Base-by-base conservation (phyloP, 768 basidiomycete genomes). In the Rhizopogon roseolus region DNA sequence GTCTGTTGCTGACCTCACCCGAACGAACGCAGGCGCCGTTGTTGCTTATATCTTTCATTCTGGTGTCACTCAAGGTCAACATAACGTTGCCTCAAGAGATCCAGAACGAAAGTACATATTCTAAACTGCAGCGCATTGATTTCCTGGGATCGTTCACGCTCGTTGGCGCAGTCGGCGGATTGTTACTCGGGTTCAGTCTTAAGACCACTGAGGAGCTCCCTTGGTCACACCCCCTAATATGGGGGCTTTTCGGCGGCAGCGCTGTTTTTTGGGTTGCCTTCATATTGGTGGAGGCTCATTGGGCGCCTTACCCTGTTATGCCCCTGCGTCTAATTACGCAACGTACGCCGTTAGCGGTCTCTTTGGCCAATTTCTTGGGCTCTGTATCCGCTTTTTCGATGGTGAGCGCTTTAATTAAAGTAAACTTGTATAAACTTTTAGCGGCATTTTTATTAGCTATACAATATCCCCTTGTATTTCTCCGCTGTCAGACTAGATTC, bases 381-480 rank as follows among this genome's bases (percentile, higher is more conserved):
- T 90, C 88, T 60, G 81, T 90, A 71, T 77, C 85, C 19, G 84
- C 88, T 37, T 94, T 90, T 66, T 91, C 90, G 1, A 86, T 84
- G 82, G 89, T 84, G 67, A 64, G 73, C 59, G 40, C n/a, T n/a
- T n/a, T n/a, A n/a, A n/a, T n/a, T n/a, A n/a, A n/a, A n/a, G n/a
- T n/a, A n/a, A n/a, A n/a, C n/a, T n/a, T n/a, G n/a, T n/a, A n/a
- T n/a, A n/a, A n/a, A n/a, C n/a, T n/a, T n/a, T n/a, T n/a, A n/a
- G n/a, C 38, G 40, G 41, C 22, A 22, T 57, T 38, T 61, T 50
- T 54, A 9, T 42, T 56, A 79, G 91, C 76, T 97, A 19, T 95
- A 94, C 68, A 94, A 92, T 65, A 77, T 90, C 27, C 93, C 93
- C 6, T 68, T 96, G 81, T 96, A 90, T 72, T 96, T 93, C 65